Base-by-base conservation (phyloP, 495 filamentous ascomycete species). In the Penicillium egyptiacum region DNA sequence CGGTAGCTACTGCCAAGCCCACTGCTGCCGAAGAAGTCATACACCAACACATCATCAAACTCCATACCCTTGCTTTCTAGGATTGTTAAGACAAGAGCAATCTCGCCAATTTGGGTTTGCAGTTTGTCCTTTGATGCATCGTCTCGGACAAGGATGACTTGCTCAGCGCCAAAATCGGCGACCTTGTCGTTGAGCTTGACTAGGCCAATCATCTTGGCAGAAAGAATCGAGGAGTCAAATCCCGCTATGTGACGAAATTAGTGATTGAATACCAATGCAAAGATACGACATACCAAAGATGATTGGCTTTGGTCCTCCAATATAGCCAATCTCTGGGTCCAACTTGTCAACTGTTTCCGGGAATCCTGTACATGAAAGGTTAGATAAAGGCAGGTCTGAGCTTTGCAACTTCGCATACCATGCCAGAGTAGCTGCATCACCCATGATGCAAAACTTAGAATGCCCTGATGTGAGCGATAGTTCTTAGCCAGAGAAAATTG, bases 51-150 rank as follows among this genome's bases (percentile, higher is more conserved):
- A 47, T 75, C 76, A 5, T 79, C 74, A 49, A 79, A 79, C 47
- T 79, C 76, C 76, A 79, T 79, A 8, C 76, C 76, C 41, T 79
- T 79, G 31, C 70, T 73, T 53, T 79, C 60, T 1, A 75, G 59
- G 39, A 79, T 70, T 6, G 77, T 79, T 0, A 77, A 59, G 20
- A 78, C 63, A 7, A 79, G 49, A 0, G 72, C 66, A n/a, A 63
- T 56, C 16, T 66, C 56, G 8, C 64, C 66, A n/a, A 79, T 59
- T 22, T 66, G 19, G 1, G 31, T 41, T 25, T 72, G 64, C 3
- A 79, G 35, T 3, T 44, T 66, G 41, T 50, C 47, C 39, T 77
- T 77, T 2, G 61, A 43, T 12, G 46, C 37, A 17, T 68, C 58
- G 20, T 79, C 76, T 1, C 75, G 67, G 4, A 77, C 74, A 22